Evolutionary conservation across 345 rosid genomes (phyloP).

Genomic region (Bretschneidera sinensis): DNA sequence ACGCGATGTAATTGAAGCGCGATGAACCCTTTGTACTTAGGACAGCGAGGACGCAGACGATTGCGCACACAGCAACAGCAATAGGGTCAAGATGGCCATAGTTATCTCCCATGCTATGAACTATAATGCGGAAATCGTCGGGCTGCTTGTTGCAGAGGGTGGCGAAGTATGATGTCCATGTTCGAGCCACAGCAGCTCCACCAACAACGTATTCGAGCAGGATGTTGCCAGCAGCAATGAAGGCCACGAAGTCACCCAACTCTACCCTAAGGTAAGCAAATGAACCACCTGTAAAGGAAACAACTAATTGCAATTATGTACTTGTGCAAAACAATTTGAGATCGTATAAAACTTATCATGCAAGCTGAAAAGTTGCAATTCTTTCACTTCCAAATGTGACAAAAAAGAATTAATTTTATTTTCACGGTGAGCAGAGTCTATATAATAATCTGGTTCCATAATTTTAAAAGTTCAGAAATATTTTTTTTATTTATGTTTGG

Average conservation of each 20-base stretch:
- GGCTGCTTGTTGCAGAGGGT: constrained; percentile 73
- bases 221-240: constrained; percentile 86
- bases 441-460: too few species aligned
- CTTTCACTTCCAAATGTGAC: too few species aligned
- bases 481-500: too few species aligned
- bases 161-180: constrained; percentile 90
- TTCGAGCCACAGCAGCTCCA: constrained; percentile 71
- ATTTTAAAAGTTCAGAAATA: too few species aligned
- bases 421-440: too few species aligned
- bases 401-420: too few species aligned
- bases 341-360: too few species aligned
- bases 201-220: constrained; percentile 63
- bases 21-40: constrained; percentile 78
- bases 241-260: constrained; percentile 86
- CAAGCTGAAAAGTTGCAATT: too few species aligned
- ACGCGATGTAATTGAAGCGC: constrained; percentile 62
- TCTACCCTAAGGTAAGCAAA: constrained; percentile 88
- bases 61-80: constrained; percentile 40
- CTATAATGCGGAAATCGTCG: constrained; percentile 55
- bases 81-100: constrained; percentile 73
- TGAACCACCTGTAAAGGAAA: constrained; percentile 54
- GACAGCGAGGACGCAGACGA: constrained; percentile 53
- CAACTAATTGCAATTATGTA: not conserved
- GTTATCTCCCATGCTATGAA: constrained; percentile 35
- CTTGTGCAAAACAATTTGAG: too few species aligned